phyloP scores from a whole-genome alignment of 306 rosid genomes.

The Cucumis cinereus region DNA sequence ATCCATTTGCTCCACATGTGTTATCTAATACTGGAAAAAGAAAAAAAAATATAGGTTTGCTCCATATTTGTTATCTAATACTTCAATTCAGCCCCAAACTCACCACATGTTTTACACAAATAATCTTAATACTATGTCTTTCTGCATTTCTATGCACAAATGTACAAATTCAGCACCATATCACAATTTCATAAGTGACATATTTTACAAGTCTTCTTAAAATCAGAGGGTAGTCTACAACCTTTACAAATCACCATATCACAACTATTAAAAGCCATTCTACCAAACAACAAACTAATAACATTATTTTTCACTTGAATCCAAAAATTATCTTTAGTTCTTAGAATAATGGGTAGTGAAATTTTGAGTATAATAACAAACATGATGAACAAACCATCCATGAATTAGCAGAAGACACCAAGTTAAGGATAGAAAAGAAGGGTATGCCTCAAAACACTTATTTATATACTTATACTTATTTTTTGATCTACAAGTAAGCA shows the following conservation, averaged over 20 bases:
- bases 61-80: too few relatives aligned
- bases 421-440: neutral
- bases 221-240: neutral
- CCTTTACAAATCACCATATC: neutral
- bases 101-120: too few relatives aligned
- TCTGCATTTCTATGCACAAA: too few relatives aligned
- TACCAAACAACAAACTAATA: neutral
- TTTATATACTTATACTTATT: neutral
- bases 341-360: constrained; percentile 36
- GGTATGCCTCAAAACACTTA: neutral
- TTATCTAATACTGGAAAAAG: too few relatives aligned
- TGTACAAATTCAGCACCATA: too few relatives aligned
- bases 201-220: neutral
- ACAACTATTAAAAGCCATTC: neutral
- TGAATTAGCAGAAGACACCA: neutral
- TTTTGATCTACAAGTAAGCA: constrained; percentile 10
- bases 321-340: neutral
- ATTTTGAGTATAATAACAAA: constrained; percentile 5
- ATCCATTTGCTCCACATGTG: too few relatives aligned
- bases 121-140: too few relatives aligned
- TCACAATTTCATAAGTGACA: too few relatives aligned
- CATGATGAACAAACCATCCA: constrained; percentile 21
- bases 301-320: neutral
- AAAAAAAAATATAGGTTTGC: too few relatives aligned
- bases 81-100: too few relatives aligned